Evolutionary conservation across 177 flowering plant species (phyloP).

Genomic region (Vitis hybrid): DNA sequence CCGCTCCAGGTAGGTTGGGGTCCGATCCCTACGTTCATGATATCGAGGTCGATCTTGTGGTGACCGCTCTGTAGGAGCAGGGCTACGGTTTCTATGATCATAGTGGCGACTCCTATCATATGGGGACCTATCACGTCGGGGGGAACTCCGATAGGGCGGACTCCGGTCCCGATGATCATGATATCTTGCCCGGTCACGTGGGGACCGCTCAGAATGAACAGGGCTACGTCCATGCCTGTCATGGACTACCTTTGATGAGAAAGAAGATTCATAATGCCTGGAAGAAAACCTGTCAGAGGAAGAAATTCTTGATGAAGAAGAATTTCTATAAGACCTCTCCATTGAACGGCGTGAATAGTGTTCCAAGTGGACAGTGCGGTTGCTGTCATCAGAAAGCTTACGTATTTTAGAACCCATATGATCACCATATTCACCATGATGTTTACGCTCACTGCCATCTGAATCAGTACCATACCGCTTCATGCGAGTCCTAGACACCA

Average conservation of each 20-base stretch:
- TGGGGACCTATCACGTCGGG: slow-evolving; percentile 39
- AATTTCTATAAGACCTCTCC: slow-evolving; percentile 58
- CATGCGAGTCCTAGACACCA: slow-evolving; percentile 40
- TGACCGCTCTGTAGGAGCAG: slow-evolving; percentile 42
- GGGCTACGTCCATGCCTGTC: slow-evolving; percentile 67
- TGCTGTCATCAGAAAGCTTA: slow-evolving; percentile 56
- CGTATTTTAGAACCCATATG: slow-evolving; percentile 55
- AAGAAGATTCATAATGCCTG: slow-evolving; percentile 55
- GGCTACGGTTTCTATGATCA: slow-evolving; percentile 53
- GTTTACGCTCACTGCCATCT: slow-evolving; percentile 56
- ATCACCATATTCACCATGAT: slow-evolving; percentile 55
- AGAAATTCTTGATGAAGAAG: slow-evolving; percentile 47
- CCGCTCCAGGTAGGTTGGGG: slow-evolving; percentile 39
- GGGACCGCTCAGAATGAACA: slow-evolving; percentile 47
- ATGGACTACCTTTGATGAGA: slow-evolving; percentile 50
- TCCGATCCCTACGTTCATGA: slow-evolving; percentile 48
- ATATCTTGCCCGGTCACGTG: slow-evolving; percentile 43
- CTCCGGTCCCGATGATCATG: slow-evolving; percentile 52
- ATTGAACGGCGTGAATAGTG: slow-evolving; percentile 44
- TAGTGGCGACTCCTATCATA: slow-evolving; percentile 40
- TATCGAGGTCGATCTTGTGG: slow-evolving; percentile 45
- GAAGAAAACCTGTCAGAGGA: slow-evolving; percentile 52
- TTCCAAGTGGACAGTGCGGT: slow-evolving; percentile 44
- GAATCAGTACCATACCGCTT: slow-evolving; percentile 64
- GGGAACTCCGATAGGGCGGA: slow-evolving; percentile 24